Percentiles rank a stretch among this genome's conserved stretches.
These are phyloP conservation scores for Onygenales sp. DNA, from an alignment of 2,329 filamentous ascomycete species.

Conservation along the genomic window DNA sequence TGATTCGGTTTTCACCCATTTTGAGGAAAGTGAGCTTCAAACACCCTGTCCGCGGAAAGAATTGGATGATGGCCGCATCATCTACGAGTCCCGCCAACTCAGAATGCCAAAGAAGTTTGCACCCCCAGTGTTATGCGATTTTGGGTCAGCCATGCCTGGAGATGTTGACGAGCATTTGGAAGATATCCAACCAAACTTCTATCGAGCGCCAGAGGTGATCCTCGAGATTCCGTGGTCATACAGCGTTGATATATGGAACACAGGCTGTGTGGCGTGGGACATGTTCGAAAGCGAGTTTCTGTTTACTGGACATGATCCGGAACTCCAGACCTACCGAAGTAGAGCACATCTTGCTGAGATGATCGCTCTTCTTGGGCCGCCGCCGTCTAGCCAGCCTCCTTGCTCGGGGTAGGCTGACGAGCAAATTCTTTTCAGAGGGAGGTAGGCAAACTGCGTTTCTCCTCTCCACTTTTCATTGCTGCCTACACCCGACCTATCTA, in stretches of 20 bases:
- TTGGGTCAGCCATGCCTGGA: conserved; percentile 37
- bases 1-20: conserved; percentile 29
- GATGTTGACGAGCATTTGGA: conserved; percentile 20
- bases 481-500: too few relatives aligned
- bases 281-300: conserved; percentile 38
- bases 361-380: too few relatives aligned
- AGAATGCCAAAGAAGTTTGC: neutral
- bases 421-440: too few relatives aligned
- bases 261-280: conserved; percentile 43
- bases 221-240: conserved; percentile 37
- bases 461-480: too few relatives aligned
- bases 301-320: conserved; percentile 34
- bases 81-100: conserved; percentile 37
- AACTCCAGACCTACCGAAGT: conserved; percentile 31
- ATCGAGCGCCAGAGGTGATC: conserved; percentile 38
- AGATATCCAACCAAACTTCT: conserved; percentile 21
- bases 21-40: conserved; percentile 32
- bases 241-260: conserved; percentile 44
- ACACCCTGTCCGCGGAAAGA: conserved; percentile 35
- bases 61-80: conserved; percentile 25
- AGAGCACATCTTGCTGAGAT: conserved; percentile 10
- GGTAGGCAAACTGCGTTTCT: too few relatives aligned
- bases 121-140: conserved; percentile 37
- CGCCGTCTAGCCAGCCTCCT: too few relatives aligned
- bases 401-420: too few relatives aligned